These are phyloP conservation scores for Apiospora phragmitis DNA, from an alignment of 2,329 filamentous ascomycete genomes.

Conservation along the genomic window DNA sequence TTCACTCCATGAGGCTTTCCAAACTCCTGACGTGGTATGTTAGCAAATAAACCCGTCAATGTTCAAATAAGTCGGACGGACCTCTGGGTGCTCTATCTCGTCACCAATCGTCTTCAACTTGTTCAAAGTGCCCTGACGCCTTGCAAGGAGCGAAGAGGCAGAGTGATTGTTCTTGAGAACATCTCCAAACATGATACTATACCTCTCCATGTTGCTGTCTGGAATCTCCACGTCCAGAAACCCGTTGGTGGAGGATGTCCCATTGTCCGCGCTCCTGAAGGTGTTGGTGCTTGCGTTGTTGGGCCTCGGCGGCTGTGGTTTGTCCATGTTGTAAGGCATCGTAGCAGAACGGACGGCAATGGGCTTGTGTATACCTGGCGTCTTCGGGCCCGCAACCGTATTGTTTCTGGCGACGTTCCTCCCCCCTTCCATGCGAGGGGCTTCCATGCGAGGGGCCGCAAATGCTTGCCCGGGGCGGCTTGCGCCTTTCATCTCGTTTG, in stretches of 20 bases:
- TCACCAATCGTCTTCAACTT: constrained; percentile 41
- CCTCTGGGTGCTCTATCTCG: neutral
- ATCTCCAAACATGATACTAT: constrained; percentile 89
- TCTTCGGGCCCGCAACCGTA: constrained; percentile 32
- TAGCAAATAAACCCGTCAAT: neutral
- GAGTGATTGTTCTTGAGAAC: constrained; percentile 56
- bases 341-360: constrained; percentile 38
- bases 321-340: constrained; percentile 32
- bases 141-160: constrained; percentile 47
- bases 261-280: neutral
- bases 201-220: constrained; percentile 77
- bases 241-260: constrained; percentile 21
- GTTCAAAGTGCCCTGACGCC: constrained; percentile 60
- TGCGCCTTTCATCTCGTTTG: constrained; percentile 22
- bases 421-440: constrained; percentile 13
- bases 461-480: constrained; percentile 18
- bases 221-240: constrained; percentile 80
- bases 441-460: constrained; percentile 19
- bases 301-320: constrained; percentile 14
- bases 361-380: constrained; percentile 37
- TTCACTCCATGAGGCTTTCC: neutral
- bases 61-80: neutral
- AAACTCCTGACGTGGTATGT: neutral
- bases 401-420: constrained; percentile 33
- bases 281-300: constrained; percentile 15